These are phyloP conservation scores for Gardenia jasminoides DNA, from an alignment of 257 asterid genomes.

Conservation along the genomic window DNA sequence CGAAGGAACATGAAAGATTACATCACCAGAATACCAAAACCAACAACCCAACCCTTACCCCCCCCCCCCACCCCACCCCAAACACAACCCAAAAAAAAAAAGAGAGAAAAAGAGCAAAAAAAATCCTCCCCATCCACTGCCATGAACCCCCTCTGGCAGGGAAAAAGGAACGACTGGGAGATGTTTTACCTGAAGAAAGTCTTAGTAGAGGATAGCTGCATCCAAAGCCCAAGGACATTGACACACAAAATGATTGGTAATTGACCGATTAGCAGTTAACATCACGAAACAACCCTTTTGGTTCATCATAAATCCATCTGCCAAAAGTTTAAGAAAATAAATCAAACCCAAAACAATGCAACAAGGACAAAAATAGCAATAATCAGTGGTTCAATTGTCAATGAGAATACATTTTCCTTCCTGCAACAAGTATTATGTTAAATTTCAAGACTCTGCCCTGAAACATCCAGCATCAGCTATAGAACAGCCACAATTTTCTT, in stretches of 20 bases:
- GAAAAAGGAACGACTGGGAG: background rate
- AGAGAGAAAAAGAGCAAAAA: too few relatives aligned
- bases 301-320: slow-evolving; percentile 98
- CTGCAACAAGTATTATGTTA: background rate
- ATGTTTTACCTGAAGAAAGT: slow-evolving; percentile 16
- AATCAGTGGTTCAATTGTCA: background rate
- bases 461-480: background rate
- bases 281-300: slow-evolving; percentile 84
- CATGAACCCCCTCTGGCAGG: background rate
- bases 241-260: slow-evolving; percentile 9
- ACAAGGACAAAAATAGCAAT: background rate
- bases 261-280: slow-evolving; percentile 47
- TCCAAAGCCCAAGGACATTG: slow-evolving; percentile 8
- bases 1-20: background rate
- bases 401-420: background rate
- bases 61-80: too few relatives aligned
- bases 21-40: background rate
- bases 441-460: background rate
- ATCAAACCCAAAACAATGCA: background rate
- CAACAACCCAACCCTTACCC: too few relatives aligned
- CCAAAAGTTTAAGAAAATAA: slow-evolving; percentile 20
- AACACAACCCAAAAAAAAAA: too few relatives aligned
- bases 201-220: slow-evolving; percentile 12
- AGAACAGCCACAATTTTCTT: background rate
- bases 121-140: too few relatives aligned